Evolutionary conservation across 2,329 filamentous ascomycete species (phyloP).

Genomic region (Sporothrix variecibatus): DNA sequence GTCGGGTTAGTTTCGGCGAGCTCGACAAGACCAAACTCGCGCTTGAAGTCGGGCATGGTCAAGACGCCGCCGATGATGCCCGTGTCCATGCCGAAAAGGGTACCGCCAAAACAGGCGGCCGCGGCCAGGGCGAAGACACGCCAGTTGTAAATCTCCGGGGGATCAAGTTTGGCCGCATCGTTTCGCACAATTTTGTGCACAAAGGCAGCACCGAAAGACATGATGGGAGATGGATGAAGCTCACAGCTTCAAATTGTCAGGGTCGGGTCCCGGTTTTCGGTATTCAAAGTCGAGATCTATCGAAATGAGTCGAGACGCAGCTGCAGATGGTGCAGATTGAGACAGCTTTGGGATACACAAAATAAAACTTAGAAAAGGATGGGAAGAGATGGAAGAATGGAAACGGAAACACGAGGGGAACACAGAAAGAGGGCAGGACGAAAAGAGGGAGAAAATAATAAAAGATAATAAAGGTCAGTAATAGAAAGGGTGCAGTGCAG

Average conservation of each 20-base stretch:
- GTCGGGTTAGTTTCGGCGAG: constrained; percentile 30
- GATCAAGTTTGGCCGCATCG: constrained; percentile 65
- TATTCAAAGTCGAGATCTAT: background rate
- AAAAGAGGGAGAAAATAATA: no score
- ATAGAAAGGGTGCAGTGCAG: background rate
- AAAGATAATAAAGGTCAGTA: background rate
- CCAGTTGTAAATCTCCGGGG: constrained; percentile 69
- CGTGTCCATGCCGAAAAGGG: constrained; percentile 36
- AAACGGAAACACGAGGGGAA: background rate
- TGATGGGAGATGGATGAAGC: background rate
- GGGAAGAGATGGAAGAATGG: background rate
- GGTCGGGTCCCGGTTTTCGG: background rate
- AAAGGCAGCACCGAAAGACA: constrained; percentile 25
- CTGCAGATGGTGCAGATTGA: background rate
- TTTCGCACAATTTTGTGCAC: constrained; percentile 45
- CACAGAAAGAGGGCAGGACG: background rate
- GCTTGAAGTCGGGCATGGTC: constrained; percentile 33
- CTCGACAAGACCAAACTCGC: constrained; percentile 54
- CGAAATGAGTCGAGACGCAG: background rate
- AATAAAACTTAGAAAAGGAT: background rate
- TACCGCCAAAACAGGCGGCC: constrained; percentile 43
- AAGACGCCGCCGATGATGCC: constrained; percentile 37
- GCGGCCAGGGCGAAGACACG: constrained; percentile 64
- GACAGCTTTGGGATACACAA: background rate
- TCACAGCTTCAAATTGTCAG: background rate